Evolutionary conservation across 805 yeast genomes (phyloP).

Genomic region (Cyberlindnera nakhonratchasimensis): DNA sequence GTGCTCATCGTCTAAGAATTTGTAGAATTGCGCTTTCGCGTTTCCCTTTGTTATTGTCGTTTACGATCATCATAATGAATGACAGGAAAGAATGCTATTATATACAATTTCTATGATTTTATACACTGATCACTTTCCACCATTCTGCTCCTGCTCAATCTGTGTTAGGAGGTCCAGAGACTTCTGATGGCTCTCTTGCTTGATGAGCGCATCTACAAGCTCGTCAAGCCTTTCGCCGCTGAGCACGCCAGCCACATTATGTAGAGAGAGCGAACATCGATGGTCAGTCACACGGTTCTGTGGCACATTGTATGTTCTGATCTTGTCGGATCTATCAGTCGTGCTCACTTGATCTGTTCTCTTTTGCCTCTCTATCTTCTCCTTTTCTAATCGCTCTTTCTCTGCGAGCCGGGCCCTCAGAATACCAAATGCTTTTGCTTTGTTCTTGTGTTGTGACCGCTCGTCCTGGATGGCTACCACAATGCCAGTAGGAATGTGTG

Average conservation of each 20-base stretch:
- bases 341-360: conserved; percentile 83
- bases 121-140: background rate
- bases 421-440: conserved; percentile 85
- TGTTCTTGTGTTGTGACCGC: conserved; percentile 90
- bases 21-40: background rate
- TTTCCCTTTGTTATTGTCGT: background rate
- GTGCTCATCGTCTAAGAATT: background rate
- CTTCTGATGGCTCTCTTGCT: conserved; percentile 42
- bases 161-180: conserved; percentile 31
- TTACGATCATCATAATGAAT: too few species aligned
- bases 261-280: conserved; percentile 75
- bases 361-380: conserved; percentile 58
- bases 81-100: too few species aligned
- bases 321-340: conserved; percentile 88
- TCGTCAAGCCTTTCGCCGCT: conserved; percentile 56
- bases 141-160: conserved; percentile 6
- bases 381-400: conserved; percentile 60
- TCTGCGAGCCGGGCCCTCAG: conserved; percentile 84
- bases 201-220: conserved; percentile 50
- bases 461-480: conserved; percentile 91
- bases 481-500: conserved; percentile 89
- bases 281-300: conserved; percentile 95
- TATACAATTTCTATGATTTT: background rate
- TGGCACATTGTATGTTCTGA: conserved; percentile 89
- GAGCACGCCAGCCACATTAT: conserved; percentile 68